phyloP scores from a whole-genome alignment of 108 stramenopile species.

The Nitzschia inconspicua region DNA sequence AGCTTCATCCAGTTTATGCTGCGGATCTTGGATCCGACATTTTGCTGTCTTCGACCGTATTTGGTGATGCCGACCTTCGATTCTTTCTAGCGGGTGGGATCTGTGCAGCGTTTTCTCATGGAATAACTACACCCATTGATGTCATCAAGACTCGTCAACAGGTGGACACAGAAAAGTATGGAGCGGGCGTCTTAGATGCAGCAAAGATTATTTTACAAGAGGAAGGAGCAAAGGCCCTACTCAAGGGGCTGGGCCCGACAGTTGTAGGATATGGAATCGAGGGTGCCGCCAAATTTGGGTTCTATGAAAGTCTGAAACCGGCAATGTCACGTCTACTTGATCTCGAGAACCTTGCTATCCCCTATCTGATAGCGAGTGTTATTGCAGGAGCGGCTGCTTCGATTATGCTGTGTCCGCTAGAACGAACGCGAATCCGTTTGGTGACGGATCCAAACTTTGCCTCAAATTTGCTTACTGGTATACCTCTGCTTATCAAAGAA shows the following conservation, averaged over 20 bases:
- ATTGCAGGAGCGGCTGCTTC: conserved; percentile 92
- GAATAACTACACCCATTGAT: conserved; percentile 83
- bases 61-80: conserved; percentile 31
- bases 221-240: conserved; percentile 70
- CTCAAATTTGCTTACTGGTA: conserved; percentile 52
- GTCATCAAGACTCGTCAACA: conserved; percentile 94
- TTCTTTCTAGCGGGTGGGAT: conserved; percentile 85
- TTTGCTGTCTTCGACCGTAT: not conserved
- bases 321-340: conserved; percentile 46
- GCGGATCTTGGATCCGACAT: too few relatives aligned
- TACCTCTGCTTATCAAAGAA: conserved; percentile 62
- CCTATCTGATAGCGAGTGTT: conserved; percentile 75
- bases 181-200: conserved; percentile 41
- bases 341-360: conserved; percentile 39
- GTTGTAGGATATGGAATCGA: conserved; percentile 91
- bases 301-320: conserved; percentile 91
- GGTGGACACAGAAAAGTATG: conserved; percentile 51
- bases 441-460: conserved; percentile 86
- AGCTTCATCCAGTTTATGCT: not conserved
- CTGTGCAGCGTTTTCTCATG: conserved; percentile 84
- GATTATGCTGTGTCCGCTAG: conserved; percentile 88
- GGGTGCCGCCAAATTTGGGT: conserved; percentile 85
- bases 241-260: conserved; percentile 83
- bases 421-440: conserved; percentile 86
- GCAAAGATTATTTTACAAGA: conserved; percentile 64